These are phyloP conservation scores for Gryganskiella cystojenkinii DNA, from an alignment of 192 early-diverging fungal species.

Conservation along the genomic window DNA sequence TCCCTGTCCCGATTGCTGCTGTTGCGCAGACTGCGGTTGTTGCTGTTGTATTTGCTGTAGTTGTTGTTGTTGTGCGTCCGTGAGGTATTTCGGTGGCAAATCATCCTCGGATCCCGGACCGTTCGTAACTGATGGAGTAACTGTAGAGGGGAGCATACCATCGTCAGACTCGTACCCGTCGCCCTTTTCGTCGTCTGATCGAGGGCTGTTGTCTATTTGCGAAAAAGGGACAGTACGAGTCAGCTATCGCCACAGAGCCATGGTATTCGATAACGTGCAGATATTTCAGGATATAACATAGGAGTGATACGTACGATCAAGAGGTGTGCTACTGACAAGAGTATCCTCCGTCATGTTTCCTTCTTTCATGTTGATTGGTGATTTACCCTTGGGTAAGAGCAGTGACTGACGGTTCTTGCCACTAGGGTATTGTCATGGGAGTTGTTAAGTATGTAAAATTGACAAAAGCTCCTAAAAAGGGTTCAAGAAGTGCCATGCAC, in stretches of 20 bases:
- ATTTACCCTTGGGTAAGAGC: slow-evolving; percentile 29
- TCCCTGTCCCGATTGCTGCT: not conserved
- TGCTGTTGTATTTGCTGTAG: not conserved
- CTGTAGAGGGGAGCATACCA: not conserved
- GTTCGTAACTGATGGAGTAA: slow-evolving; percentile 9
- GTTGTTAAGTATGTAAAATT: not conserved
- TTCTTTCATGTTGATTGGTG: slow-evolving; percentile 21
- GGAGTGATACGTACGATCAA: slow-evolving; percentile 17
- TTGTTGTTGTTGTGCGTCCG: slow-evolving; percentile 10
- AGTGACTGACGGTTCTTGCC: slow-evolving; percentile 42
- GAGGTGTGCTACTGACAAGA: not conserved
- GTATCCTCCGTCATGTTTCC: slow-evolving; percentile 34
- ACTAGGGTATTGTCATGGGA: too few relatives aligned
- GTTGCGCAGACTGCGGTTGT: not conserved
- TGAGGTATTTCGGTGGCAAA: not conserved
- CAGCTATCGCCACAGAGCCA: too few relatives aligned
- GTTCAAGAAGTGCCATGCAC: too few relatives aligned
- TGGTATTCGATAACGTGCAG: too few relatives aligned
- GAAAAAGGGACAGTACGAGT: too few relatives aligned
- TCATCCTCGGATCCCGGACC: slow-evolving; percentile 30
- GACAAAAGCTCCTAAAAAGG: too few relatives aligned
- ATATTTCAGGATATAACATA: not conserved
- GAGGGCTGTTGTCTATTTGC: slow-evolving; percentile 19
- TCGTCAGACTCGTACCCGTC: slow-evolving; percentile 40
- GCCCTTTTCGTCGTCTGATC: slow-evolving; percentile 29